A percentile compares a stretch with the other conserved stretches of the same genome.
Conservation (phyloP, 768 basidiomycete species). For the Russula sp. region DNA sequence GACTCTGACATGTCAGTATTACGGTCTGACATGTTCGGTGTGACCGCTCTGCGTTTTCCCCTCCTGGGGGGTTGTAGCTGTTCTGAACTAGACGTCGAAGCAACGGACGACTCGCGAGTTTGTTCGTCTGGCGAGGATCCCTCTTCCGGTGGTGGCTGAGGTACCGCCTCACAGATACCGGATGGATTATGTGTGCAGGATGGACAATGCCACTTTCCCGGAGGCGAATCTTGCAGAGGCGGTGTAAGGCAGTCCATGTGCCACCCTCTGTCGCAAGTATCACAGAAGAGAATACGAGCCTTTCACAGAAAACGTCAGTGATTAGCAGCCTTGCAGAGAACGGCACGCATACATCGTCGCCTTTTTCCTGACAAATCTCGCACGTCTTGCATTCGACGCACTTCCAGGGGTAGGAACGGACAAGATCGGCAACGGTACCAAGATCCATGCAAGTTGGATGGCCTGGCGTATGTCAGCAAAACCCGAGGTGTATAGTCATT, state of each 20-base stretch:
- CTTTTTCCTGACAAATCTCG: slow-evolving; percentile 80
- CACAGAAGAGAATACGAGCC: slow-evolving; percentile 86
- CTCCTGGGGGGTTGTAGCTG: slow-evolving; percentile 29
- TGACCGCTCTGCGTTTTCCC: slow-evolving; percentile 35
- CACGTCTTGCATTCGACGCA: slow-evolving; percentile 93
- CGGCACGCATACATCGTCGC: slow-evolving; percentile 71
- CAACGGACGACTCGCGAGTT: slow-evolving; percentile 42
- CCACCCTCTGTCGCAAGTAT: slow-evolving; percentile 93
- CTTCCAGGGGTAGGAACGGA: slow-evolving; percentile 76
- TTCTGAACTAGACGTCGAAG: slow-evolving; percentile 42
- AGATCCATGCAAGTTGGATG: slow-evolving; percentile 86
- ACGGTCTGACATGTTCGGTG: slow-evolving; percentile 35
- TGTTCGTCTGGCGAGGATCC: slow-evolving; percentile 8
- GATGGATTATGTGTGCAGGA: slow-evolving; percentile 41
- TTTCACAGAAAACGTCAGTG: slow-evolving; percentile 38
- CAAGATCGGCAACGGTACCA: slow-evolving; percentile 52
- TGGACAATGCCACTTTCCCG: slow-evolving; percentile 78
- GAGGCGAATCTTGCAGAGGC: slow-evolving; percentile 65
- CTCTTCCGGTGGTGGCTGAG: slow-evolving; percentile 11
- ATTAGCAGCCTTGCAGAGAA: slow-evolving; percentile 23
- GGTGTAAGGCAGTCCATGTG: slow-evolving; percentile 79
- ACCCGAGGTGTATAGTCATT: not conserved
- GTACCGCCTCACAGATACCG: slow-evolving; percentile 26
- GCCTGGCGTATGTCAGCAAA: slow-evolving; percentile 43
- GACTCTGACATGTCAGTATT: slow-evolving; percentile 35